Evolutionary conservation across 345 rosid species (phyloP).

Genomic region (Atalantia buxifolia): DNA sequence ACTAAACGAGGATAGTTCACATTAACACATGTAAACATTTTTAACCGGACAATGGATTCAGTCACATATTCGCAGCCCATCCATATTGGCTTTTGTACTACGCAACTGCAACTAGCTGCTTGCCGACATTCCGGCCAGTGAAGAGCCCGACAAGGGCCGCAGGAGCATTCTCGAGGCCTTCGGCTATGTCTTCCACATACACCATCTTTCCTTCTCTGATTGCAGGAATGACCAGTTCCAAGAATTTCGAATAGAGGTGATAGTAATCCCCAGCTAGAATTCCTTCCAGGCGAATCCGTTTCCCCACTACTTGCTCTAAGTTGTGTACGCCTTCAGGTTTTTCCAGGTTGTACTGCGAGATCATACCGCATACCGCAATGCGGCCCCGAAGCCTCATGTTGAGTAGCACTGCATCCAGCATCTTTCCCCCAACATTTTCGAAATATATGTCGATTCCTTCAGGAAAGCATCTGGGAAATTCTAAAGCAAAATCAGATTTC

Average conservation of each 20-base stretch:
- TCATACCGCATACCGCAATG: conserved; percentile 47
- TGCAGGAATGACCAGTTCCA: conserved; percentile 38
- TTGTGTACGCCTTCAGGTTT: conserved; percentile 29
- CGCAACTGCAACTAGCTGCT: conserved; percentile 41
- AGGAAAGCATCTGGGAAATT: conserved; percentile 44
- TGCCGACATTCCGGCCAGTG: conserved; percentile 50
- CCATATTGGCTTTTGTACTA: too few species aligned
- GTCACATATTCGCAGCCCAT: too few species aligned
- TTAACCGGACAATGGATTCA: too few species aligned
- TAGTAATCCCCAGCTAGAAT: conserved; percentile 32
- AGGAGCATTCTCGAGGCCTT: conserved; percentile 51
- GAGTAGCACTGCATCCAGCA: conserved; percentile 57
- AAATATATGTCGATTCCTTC: conserved; percentile 61
- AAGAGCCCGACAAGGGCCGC: conserved; percentile 49
- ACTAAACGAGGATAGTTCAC: too few species aligned
- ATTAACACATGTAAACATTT: too few species aligned
- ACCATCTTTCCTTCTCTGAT: conserved; percentile 42
- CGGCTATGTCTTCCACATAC: conserved; percentile 47
- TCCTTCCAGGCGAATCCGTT: conserved; percentile 40
- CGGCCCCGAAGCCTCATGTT: conserved; percentile 60
- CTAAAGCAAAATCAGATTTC: neutral
- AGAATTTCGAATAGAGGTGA: conserved; percentile 30
- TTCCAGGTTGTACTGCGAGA: conserved; percentile 28
- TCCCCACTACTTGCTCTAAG: conserved; percentile 14
- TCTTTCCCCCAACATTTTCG: conserved; percentile 65